Conservation (phyloP, 495 filamentous ascomycete species). For the Achaetomiella virescens region DNA sequence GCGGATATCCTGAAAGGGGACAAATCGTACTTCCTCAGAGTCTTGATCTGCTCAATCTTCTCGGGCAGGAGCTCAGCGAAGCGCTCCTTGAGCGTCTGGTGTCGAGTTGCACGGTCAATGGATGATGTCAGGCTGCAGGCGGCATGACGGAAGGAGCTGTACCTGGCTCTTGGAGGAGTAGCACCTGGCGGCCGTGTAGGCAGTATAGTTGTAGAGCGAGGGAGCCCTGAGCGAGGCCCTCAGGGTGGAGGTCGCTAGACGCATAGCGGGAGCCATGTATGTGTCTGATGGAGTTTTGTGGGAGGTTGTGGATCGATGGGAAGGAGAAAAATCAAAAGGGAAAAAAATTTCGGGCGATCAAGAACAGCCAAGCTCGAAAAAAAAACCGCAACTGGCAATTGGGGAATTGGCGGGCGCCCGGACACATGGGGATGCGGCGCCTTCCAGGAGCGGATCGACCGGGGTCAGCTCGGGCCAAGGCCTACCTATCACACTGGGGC, state of each 20-base stretch:
- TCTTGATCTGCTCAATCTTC: conserved; percentile 99
- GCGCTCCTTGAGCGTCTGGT: conserved; percentile 91
- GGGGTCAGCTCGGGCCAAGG: conserved; percentile 14
- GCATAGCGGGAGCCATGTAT: conserved; percentile 72
- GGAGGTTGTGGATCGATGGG: conserved; percentile 21
- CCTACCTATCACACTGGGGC: background rate
- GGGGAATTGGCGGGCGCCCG: conserved; percentile 13
- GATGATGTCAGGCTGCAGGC: conserved; percentile 21
- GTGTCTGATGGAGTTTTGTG: conserved; percentile 16
- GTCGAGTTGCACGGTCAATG: conserved; percentile 26
- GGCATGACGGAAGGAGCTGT: conserved; percentile 23
- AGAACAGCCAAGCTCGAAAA: conserved; percentile 23
- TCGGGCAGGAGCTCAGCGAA: conserved; percentile 92
- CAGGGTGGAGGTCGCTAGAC: conserved; percentile 68
- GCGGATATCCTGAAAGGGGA: background rate
- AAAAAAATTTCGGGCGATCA: conserved; percentile 24
- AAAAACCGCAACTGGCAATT: conserved; percentile 21
- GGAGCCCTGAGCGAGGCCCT: conserved; percentile 63
- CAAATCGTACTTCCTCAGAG: conserved; percentile 74
- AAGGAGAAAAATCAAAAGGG: conserved; percentile 16
- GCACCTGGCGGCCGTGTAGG: conserved; percentile 76
- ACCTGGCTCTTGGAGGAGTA: conserved; percentile 92
- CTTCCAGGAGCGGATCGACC: conserved; percentile 14
- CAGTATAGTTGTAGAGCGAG: conserved; percentile 56
- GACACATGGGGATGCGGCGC: conserved; percentile 15